Evolutionary conservation across 768 basidiomycete species (phyloP).

Genomic region (Tremella mesenterica): DNA sequence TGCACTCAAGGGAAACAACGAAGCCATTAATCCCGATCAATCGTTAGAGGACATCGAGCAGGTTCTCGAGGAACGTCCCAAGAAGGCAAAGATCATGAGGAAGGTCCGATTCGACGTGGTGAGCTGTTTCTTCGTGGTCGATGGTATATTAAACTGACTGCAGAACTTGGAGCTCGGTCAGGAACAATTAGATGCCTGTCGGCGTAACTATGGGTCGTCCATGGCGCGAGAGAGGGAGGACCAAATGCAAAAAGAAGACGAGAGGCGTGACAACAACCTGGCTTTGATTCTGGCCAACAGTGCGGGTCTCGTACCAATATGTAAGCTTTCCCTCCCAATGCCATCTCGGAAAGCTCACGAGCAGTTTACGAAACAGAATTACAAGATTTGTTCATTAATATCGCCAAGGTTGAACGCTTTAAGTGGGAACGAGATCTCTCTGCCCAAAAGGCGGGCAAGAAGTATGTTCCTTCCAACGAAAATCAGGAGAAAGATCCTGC

Average conservation of each 20-base stretch:
- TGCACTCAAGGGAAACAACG: no score
- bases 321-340: conserved; percentile 6
- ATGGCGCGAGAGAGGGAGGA: not conserved
- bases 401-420: conserved; percentile 15
- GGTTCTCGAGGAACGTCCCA: not conserved
- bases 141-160: not conserved
- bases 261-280: conserved; percentile 3
- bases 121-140: not conserved
- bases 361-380: conserved; percentile 28
- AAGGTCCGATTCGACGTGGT: conserved; percentile 7
- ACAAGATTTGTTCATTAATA: conserved; percentile 14
- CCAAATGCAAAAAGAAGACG: conserved; percentile 2
- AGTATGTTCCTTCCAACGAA: not conserved
- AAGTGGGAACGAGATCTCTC: conserved; percentile 31
- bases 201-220: not conserved
- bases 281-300: conserved; percentile 19
- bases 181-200: not conserved
- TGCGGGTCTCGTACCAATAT: conserved; percentile 8
- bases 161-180: not conserved
- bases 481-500: no score
- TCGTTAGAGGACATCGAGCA: no score
- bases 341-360: not conserved
- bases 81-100: conserved; percentile 8
- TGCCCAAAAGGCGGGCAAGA: conserved; percentile 7
- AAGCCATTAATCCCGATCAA: no score